A percentile compares a stretch with the other conserved stretches of the same genome.
Conservation (phyloP, 2,329 filamentous ascomycete species). For the Sarocladium kiliense region DNA sequence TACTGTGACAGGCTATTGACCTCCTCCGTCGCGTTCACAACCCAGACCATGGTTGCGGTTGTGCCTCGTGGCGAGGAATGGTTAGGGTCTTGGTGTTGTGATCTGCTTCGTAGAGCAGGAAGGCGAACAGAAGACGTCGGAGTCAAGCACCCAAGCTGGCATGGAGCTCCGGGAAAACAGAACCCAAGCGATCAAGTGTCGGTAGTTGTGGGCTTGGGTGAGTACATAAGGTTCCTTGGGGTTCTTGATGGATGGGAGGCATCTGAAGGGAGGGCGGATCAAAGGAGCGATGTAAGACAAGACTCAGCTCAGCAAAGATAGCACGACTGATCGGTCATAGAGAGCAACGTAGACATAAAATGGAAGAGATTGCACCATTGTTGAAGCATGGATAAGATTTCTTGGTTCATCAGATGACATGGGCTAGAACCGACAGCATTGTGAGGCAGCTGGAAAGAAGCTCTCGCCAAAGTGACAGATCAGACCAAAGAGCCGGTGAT, state of each 20-base stretch:
- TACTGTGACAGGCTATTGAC: slow-evolving; percentile 43
- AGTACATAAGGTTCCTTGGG: slow-evolving; percentile 1
- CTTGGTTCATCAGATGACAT: background rate
- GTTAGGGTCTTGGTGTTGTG: background rate
- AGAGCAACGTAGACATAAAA: too few relatives aligned
- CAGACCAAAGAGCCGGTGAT: too few relatives aligned
- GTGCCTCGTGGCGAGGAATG: background rate
- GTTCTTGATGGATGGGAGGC: background rate
- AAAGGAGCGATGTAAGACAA: background rate
- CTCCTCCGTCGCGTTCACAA: slow-evolving; percentile 41
- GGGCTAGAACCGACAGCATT: background rate
- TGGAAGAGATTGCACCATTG: too few relatives aligned
- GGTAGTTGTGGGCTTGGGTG: slow-evolving; percentile 1
- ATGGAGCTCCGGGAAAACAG: background rate
- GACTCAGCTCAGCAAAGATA: slow-evolving; percentile 1
- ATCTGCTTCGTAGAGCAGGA: background rate
- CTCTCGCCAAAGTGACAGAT: background rate
- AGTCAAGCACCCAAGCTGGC: background rate
- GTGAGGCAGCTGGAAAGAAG: background rate
- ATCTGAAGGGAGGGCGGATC: slow-evolving; percentile 1
- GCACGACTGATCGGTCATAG: background rate
- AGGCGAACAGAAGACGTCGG: background rate
- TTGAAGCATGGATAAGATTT: background rate
- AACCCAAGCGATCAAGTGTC: background rate
- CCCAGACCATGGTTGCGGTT: slow-evolving; percentile 40